These are phyloP conservation scores for Mucor indicus DNA, from an alignment of 371 early-diverging fungal species.

Conservation along the genomic window DNA sequence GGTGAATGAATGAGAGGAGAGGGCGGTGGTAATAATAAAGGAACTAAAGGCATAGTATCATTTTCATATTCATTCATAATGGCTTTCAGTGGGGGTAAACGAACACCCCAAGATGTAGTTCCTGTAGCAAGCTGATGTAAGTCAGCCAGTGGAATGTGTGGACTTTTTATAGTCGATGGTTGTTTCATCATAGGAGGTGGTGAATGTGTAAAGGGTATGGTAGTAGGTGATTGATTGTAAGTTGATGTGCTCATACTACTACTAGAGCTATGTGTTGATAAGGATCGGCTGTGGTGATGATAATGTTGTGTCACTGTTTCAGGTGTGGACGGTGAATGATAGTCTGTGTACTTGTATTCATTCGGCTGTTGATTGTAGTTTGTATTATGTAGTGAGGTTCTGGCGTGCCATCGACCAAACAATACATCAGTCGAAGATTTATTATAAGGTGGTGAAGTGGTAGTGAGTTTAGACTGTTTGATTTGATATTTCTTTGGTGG, in stretches of 20 bases:
- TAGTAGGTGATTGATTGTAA: too few species aligned
- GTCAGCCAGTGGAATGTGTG: background rate
- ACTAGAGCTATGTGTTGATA: background rate
- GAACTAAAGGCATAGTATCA: background rate
- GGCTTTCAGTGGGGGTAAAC: slow-evolving; percentile 19
- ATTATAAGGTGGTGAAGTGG: slow-evolving; percentile 4
- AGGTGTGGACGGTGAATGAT: background rate
- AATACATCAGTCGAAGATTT: slow-evolving; percentile 3
- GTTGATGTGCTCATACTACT: too few species aligned
- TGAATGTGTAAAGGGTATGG: too few species aligned
- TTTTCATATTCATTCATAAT: slow-evolving; percentile 14
- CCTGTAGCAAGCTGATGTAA: slow-evolving; percentile 7
- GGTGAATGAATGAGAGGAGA: too few species aligned
- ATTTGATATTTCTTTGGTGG: background rate
- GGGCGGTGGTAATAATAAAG: background rate
- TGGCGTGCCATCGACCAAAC: slow-evolving; percentile 22
- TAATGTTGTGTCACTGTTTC: background rate
- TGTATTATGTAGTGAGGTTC: background rate
- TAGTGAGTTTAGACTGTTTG: background rate
- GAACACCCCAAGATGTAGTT: slow-evolving; percentile 5
- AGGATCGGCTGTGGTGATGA: background rate
- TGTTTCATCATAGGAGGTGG: background rate
- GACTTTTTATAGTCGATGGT: background rate
- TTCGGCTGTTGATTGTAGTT: background rate
- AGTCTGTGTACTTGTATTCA: background rate